phyloP scores from a whole-genome alignment of 169 alveolate genomes.

The Cryptosporidium sp. region DNA sequence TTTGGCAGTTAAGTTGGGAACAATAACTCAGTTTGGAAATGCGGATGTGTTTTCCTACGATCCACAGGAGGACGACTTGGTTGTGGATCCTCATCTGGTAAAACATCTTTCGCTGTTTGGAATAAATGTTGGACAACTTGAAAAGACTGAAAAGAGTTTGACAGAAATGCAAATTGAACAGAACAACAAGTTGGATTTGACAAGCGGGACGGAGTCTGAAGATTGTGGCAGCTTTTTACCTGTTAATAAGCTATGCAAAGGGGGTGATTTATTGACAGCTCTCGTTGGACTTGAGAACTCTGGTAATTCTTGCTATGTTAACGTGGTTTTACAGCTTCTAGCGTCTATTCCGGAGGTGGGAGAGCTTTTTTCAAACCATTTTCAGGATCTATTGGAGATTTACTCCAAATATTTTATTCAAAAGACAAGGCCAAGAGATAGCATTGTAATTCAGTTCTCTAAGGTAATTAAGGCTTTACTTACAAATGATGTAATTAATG shows the following conservation, averaged over 20 bases:
- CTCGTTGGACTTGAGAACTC: constrained; percentile 84
- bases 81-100: constrained; percentile 88
- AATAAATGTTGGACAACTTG: constrained; percentile 83
- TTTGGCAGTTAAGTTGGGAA: constrained; percentile 92
- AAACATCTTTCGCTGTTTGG: constrained; percentile 90
- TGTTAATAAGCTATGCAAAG: constrained; percentile 33
- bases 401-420: not conserved
- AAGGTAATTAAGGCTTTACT: constrained; percentile 42
- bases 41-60: constrained; percentile 94
- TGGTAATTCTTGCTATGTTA: constrained; percentile 89
- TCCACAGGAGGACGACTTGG: constrained; percentile 84
- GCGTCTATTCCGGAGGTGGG: constrained; percentile 27
- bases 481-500: constrained; percentile 31
- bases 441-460: constrained; percentile 44
- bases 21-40: constrained; percentile 90
- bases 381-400: constrained; percentile 26
- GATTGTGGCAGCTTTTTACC: constrained; percentile 32
- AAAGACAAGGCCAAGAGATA: constrained; percentile 5
- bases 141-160: constrained; percentile 87
- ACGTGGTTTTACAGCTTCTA: constrained; percentile 84
- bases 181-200: constrained; percentile 85
- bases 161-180: constrained; percentile 87
- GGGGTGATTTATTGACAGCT: constrained; percentile 76
- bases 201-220: constrained; percentile 81
- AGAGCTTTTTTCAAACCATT: constrained; percentile 4